Percentiles rank a stretch among this genome's conserved stretches.
Evolutionary conservation across 164 flowering plant genomes (phyloP).

Genomic region (Dillenia turbinata): DNA sequence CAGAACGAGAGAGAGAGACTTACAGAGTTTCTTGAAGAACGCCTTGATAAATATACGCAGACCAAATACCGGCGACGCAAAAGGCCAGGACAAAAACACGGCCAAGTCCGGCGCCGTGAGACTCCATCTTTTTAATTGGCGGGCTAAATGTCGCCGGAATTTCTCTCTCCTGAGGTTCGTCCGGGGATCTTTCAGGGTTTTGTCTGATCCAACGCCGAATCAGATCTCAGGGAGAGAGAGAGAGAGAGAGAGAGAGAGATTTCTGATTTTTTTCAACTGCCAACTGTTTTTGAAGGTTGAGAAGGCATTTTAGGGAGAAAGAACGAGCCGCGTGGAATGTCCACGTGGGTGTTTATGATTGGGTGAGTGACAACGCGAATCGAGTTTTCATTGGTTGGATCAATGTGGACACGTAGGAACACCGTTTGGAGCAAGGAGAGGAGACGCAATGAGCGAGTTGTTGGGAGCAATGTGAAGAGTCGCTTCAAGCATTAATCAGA

Average conservation of each 20-base stretch:
- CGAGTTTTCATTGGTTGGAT: no score
- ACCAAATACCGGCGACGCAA: conserved; percentile 94
- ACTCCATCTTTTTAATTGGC: conserved; percentile 47
- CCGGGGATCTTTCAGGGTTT: not conserved
- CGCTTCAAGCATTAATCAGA: not conserved
- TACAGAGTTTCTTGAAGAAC: conserved; percentile 89
- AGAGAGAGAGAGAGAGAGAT: not conserved
- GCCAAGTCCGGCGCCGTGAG: conserved; percentile 63
- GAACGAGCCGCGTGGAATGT: not conserved
- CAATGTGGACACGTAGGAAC: no score
- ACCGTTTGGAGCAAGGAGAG: no score
- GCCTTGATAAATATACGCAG: conserved; percentile 94
- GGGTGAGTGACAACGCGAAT: no score
- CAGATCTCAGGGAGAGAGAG: conserved; percentile 19
- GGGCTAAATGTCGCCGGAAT: conserved; percentile 20
- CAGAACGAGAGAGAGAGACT: conserved; percentile 10
- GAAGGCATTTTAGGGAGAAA: not conserved
- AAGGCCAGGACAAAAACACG: conserved; percentile 64
- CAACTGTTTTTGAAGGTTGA: no score
- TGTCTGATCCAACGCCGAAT: no score
- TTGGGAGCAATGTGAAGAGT: no score
- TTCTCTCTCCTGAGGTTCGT: not conserved
- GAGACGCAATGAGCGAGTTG: no score
- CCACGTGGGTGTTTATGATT: conserved; percentile 12
- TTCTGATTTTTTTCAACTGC: not conserved